A percentile compares a stretch with the other conserved stretches of the same genome.
Evolutionary conservation across 192 early-diverging fungal genomes (phyloP).

Genomic region (Umbelopsis isabellina): DNA sequence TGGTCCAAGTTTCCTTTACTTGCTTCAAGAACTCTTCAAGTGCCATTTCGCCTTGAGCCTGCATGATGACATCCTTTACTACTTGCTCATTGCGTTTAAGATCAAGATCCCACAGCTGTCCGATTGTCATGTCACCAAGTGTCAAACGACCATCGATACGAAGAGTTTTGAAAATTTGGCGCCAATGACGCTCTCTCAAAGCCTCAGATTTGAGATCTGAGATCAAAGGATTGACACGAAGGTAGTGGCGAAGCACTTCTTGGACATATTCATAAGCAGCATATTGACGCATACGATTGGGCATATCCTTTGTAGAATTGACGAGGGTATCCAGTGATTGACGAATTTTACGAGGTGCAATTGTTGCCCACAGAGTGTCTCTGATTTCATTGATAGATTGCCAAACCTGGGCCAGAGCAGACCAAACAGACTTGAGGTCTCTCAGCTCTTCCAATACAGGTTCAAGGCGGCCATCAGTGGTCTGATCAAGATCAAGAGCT

Average conservation of each 20-base stretch:
- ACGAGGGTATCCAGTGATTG: conserved; percentile 84
- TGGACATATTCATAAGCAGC: conserved; percentile 95
- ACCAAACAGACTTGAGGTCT: conserved; percentile 95
- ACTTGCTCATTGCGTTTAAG: conserved; percentile 82
- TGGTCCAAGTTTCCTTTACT: conserved; percentile 88
- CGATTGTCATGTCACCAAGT: conserved; percentile 88
- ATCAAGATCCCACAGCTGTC: conserved; percentile 94
- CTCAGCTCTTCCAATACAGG: conserved; percentile 89
- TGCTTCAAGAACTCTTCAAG: conserved; percentile 97
- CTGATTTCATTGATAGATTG: conserved; percentile 78
- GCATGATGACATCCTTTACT: conserved; percentile 88
- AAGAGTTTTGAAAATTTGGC: conserved; percentile 86
- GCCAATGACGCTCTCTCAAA: conserved; percentile 96
- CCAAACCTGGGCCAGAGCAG: conserved; percentile 82
- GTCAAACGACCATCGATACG: conserved; percentile 69
- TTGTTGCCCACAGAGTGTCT: conserved; percentile 85
- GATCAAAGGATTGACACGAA: conserved; percentile 82
- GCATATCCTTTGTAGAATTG: conserved; percentile 86
- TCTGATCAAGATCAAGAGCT: conserved; percentile 84
- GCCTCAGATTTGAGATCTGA: conserved; percentile 96
- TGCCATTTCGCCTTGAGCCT: conserved; percentile 99
- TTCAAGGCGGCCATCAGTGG: conserved; percentile 70
- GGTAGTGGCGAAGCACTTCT: conserved; percentile 74
- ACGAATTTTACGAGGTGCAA: conserved; percentile 89
- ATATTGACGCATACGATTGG: conserved; percentile 96